Conservation (phyloP, 306 rosid genomes). For the Arachis stenosperma region DNA sequence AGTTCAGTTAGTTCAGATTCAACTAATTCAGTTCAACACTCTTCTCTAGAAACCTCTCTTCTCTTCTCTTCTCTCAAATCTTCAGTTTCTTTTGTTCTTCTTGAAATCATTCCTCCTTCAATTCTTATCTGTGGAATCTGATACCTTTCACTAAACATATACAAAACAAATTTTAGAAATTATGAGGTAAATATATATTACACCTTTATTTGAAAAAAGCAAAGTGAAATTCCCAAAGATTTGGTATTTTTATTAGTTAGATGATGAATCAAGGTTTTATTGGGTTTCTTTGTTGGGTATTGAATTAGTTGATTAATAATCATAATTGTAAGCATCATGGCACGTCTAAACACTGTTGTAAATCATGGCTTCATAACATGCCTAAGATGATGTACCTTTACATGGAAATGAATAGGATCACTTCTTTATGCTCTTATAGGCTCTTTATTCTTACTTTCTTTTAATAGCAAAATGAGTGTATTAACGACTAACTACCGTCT, state of each 20-base stretch:
- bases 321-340: conserved; percentile 50
- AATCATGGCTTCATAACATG: conserved; percentile 65
- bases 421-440: neutral
- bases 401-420: neutral
- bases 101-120: too few species aligned
- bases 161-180: too few species aligned
- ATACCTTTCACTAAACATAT: too few species aligned
- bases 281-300: conserved; percentile 31
- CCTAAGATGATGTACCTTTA: conserved; percentile 32
- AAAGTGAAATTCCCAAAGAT: conserved; percentile 13
- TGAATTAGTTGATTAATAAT: conserved; percentile 32
- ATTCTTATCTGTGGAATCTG: too few species aligned
- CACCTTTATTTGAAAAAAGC: too few species aligned
- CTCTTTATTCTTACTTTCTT: neutral
- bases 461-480: conserved; percentile 19
- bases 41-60: too few species aligned
- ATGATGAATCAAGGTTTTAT: conserved; percentile 14
- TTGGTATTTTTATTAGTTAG: conserved; percentile 13
- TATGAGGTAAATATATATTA: too few species aligned
- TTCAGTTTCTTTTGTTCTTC: too few species aligned
- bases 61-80: too few species aligned
- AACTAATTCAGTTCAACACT: too few species aligned
- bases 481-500: conserved; percentile 30
- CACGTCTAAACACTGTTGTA: conserved; percentile 46
- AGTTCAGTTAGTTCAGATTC: too few species aligned